Percentiles rank a stretch among this genome's conserved stretches.
phyloP scores from a whole-genome alignment of 176 grass and related monocot species.

The Triticum turgidum region DNA sequence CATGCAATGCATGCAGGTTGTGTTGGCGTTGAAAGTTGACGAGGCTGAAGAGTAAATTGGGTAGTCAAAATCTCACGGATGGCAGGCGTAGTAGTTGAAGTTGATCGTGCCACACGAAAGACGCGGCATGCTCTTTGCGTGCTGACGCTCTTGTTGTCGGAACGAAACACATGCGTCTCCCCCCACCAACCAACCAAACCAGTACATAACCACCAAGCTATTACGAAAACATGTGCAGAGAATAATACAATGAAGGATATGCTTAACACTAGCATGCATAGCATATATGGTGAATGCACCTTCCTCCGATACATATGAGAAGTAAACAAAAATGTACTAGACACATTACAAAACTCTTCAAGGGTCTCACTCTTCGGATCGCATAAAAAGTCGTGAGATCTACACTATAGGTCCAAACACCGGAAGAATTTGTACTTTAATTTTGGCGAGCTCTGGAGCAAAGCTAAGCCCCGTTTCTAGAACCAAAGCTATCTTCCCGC shows the following conservation, averaged over 20 bases:
- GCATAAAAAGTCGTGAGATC: too few species aligned
- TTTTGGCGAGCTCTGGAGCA: background rate
- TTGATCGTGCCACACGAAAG: background rate
- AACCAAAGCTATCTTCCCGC: constrained; percentile 42
- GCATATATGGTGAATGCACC: background rate
- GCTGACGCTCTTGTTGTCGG: too few species aligned
- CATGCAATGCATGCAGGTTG: background rate
- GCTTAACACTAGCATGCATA: background rate
- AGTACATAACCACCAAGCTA: too few species aligned
- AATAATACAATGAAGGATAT: too few species aligned
- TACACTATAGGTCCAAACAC: background rate
- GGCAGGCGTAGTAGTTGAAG: background rate
- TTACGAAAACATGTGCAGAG: too few species aligned
- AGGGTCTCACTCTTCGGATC: too few species aligned
- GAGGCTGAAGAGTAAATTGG: constrained; percentile 14
- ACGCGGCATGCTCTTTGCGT: background rate
- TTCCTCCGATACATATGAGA: background rate
- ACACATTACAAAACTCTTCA: background rate
- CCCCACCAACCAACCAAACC: too few species aligned
- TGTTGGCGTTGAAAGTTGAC: background rate
- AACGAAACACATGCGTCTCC: too few species aligned
- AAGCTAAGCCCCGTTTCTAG: background rate
- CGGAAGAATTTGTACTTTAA: background rate
- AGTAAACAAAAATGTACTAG: background rate
- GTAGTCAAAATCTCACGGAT: background rate